Percentiles rank a stretch among this genome's conserved stretches.
These are phyloP conservation scores for Cardiospermum halicacabum DNA, from an alignment of 345 rosid species.

Conservation along the genomic window DNA sequence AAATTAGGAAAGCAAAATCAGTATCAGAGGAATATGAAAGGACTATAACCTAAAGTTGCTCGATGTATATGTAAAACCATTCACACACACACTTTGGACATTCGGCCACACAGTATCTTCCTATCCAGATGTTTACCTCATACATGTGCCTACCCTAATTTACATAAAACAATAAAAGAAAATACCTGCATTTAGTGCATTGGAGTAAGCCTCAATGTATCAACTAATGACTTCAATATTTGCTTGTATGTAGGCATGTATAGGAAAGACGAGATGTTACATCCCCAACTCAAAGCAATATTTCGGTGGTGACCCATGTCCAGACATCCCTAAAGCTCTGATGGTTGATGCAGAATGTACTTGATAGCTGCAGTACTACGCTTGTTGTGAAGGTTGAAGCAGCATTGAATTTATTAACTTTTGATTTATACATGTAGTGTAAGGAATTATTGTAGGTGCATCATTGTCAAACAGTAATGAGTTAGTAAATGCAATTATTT, in stretches of 20 bases:
- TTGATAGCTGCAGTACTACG: constrained; percentile 3
- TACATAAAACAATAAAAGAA: not conserved
- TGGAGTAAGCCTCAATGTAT: no score
- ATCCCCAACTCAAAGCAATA: constrained; percentile 16
- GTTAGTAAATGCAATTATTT: not conserved
- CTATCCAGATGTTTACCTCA: not conserved
- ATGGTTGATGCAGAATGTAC: constrained; percentile 31
- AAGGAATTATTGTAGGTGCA: not conserved
- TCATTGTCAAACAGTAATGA: not conserved
- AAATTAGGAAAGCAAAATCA: not conserved
- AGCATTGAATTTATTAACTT: not conserved
- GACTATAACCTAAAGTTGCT: not conserved
- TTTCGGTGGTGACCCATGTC: constrained; percentile 34
- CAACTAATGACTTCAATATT: not conserved
- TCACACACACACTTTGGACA: not conserved
- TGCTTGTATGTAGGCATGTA: constrained; percentile 25
- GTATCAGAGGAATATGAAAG: not conserved
- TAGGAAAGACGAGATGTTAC: constrained; percentile 23
- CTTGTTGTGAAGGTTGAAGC: not conserved
- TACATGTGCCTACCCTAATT: not conserved
- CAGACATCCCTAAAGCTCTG: constrained; percentile 27
- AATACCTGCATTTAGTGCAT: not conserved
- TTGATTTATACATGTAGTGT: constrained; percentile 1
- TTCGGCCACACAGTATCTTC: not conserved
- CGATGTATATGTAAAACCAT: not conserved